Evolutionary conservation across 495 filamentous ascomycete species (phyloP).

Genomic region (Penicillium ucsense): DNA sequence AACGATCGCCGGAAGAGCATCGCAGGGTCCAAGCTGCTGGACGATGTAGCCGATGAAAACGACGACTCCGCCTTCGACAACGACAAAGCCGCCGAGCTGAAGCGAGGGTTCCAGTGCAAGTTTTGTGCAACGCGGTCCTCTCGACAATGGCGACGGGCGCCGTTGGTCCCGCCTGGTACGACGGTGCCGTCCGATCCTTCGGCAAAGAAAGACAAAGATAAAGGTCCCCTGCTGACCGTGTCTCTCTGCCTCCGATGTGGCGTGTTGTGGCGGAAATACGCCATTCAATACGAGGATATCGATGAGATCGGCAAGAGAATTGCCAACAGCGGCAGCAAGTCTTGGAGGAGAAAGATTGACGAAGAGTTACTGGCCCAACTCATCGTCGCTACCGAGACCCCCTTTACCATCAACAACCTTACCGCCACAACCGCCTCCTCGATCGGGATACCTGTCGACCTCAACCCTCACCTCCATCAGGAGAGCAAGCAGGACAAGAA

Average conservation of each 20-base stretch:
- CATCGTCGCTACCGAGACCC: conserved; percentile 42
- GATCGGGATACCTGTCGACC: conserved; percentile 32
- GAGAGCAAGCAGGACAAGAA: conserved; percentile 44
- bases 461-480: conserved; percentile 32
- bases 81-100: conserved; percentile 68
- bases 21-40: conserved; percentile 56
- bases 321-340: conserved; percentile 67
- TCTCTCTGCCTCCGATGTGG: conserved; percentile 87
- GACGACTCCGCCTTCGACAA: conserved; percentile 97
- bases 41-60: conserved; percentile 85
- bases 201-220: conserved; percentile 67
- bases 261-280: conserved; percentile 86
- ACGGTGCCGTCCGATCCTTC: conserved; percentile 59
- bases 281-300: conserved; percentile 90
- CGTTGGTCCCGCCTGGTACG: conserved; percentile 61
- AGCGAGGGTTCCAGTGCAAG: conserved; percentile 86
- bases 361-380: conserved; percentile 86
- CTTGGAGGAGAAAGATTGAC: conserved; percentile 79
- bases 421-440: conserved; percentile 37
- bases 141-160: conserved; percentile 86
- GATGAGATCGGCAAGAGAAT: conserved; percentile 91
- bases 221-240: conserved; percentile 62
- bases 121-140: conserved; percentile 75
- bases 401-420: conserved; percentile 34
- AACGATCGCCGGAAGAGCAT: conserved; percentile 54